Base-by-base conservation (phyloP, 495 filamentous ascomycete species). In the Extremus antarcticus region DNA sequence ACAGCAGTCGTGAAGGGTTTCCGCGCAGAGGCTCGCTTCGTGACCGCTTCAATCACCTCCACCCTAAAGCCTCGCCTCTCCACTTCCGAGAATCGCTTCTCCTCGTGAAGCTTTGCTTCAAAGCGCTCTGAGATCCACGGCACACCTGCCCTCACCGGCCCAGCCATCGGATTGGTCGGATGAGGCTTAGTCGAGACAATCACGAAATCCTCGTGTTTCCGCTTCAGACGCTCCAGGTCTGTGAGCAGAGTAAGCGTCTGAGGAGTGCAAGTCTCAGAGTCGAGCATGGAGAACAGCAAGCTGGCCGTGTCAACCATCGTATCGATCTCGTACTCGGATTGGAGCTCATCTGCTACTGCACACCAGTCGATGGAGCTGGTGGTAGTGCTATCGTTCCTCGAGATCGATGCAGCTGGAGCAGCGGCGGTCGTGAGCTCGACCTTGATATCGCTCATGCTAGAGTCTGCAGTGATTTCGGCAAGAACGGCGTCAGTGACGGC, bases 221-320 rank as follows among this genome's bases (percentile, higher is more conserved):
- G 11, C 22, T 52, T 56, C 19, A 60, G 39, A 3, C 48, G 47
- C 40, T 56, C 47, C 19, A 60, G 57, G 47, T 60, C 53, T 1
- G 57, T 47, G 53, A 60, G 55, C 32, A 60, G 40, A 1, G 47
- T 51, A 19, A 52, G 25, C 16, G 57, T 60, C 40, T 52, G 53
- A 43, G 54, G 43, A 1, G 57, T 52, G 47, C 57, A 60, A 13
- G 8, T 51, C 8, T 53, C 47, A 4, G 51, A 20, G 2, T 41
- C 17, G 2, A 52, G 35, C 29, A 56, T 47, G 24, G 53, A 51
- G 17, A 21, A 11, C 0, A 45, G 41, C 16, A 7, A 45, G 41
- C 52, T 52, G 2, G 53, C 53, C 1, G 9, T 24, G 20, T 56
- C 57, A 3, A 60, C 43, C 3, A 47, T 35, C n/a, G 50, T 41